Conservation (phyloP, 331 rosid genomes). For the Stylosanthes scabra region DNA sequence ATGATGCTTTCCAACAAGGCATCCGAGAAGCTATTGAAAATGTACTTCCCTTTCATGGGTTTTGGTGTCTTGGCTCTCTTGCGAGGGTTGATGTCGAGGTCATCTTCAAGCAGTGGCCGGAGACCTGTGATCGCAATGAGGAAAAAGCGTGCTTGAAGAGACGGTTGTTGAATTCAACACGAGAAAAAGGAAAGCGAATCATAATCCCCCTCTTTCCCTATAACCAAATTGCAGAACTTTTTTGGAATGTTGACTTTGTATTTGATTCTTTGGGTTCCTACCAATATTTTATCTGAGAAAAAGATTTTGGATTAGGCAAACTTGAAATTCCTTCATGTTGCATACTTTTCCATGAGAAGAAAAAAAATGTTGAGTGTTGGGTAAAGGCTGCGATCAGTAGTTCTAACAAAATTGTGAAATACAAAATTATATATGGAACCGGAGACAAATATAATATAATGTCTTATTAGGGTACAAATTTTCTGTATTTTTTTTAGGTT, state of each 20-base stretch:
- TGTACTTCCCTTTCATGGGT: constrained; percentile 65
- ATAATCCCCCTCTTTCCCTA: constrained; percentile 4
- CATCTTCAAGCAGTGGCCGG: constrained; percentile 41
- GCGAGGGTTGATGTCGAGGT: constrained; percentile 57
- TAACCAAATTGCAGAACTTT: constrained; percentile 19
- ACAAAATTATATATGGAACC: too few relatives aligned
- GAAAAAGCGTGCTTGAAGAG: constrained; percentile 70
- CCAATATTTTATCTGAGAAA: too few relatives aligned
- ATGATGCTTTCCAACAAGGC: constrained; percentile 63
- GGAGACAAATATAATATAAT: too few relatives aligned
- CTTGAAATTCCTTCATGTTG: too few relatives aligned
- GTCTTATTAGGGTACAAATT: too few relatives aligned
- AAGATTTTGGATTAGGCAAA: too few relatives aligned
- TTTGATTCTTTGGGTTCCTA: background rate
- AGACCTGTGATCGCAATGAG: constrained; percentile 44
- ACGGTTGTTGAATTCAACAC: constrained; percentile 3
- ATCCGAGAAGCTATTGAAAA: constrained; percentile 55
- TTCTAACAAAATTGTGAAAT: too few relatives aligned
- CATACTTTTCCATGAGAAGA: too few relatives aligned
- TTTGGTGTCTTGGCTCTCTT: constrained; percentile 59
- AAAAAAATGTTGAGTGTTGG: too few relatives aligned
- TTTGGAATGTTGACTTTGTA: constrained; percentile 34
- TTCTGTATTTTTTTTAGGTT: too few relatives aligned
- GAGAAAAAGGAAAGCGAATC: constrained; percentile 25
- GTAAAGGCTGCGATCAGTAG: too few relatives aligned